phyloP scores from a whole-genome alignment of 192 early-diverging fungal genomes.

The Polychytrium aggregatum region DNA sequence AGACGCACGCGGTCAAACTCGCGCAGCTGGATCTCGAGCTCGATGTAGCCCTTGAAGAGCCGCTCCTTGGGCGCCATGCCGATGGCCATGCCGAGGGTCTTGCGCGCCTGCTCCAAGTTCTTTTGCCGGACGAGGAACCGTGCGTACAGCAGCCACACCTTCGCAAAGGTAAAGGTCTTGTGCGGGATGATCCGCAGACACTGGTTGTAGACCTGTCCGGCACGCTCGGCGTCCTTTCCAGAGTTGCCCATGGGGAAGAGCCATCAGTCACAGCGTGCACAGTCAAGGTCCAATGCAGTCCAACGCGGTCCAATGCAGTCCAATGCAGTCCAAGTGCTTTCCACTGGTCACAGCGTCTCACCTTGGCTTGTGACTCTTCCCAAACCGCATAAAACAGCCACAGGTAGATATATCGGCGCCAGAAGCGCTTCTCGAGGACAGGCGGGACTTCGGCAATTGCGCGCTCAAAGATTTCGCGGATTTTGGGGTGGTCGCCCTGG shows the following conservation, averaged over 20 bases:
- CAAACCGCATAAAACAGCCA: constrained; percentile 97
- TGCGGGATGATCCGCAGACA: constrained; percentile 85
- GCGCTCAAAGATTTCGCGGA: constrained; percentile 92
- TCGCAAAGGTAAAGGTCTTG: constrained; percentile 89
- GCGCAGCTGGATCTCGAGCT: constrained; percentile 82
- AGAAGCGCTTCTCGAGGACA: constrained; percentile 80
- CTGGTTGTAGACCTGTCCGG: constrained; percentile 72
- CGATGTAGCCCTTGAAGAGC: constrained; percentile 94
- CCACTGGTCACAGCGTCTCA: no score
- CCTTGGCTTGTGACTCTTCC: constrained; percentile 76
- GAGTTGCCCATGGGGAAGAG: no score
- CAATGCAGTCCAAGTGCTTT: no score
- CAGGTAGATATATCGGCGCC: constrained; percentile 97
- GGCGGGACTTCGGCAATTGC: constrained; percentile 83
- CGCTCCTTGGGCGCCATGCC: constrained; percentile 84
- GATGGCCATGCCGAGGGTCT: constrained; percentile 70
- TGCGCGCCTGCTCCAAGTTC: constrained; percentile 64
- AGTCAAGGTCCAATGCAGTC: no score
- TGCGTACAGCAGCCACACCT: constrained; percentile 92
- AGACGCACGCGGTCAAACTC: constrained; percentile 89
- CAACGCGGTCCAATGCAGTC: no score
- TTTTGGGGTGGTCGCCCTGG: constrained; percentile 53
- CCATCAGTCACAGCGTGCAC: background rate
- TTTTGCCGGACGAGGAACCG: constrained; percentile 77
- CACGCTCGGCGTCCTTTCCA: constrained; percentile 61